phyloP scores from a whole-genome alignment of 2,329 filamentous ascomycete genomes.

The Fusarium decemcellulare region DNA sequence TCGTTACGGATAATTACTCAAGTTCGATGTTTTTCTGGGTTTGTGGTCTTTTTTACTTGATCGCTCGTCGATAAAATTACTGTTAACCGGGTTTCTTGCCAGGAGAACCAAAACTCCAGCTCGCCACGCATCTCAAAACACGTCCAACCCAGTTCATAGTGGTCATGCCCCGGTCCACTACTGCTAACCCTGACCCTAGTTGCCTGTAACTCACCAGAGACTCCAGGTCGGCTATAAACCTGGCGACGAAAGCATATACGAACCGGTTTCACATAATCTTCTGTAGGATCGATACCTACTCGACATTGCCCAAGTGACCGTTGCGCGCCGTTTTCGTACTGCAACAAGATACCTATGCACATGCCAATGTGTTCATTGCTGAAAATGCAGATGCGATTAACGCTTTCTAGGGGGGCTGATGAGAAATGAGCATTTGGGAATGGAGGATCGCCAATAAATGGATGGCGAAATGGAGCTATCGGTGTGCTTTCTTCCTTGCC shows the following conservation, averaged over 20 bases:
- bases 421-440: slow-evolving; percentile 27
- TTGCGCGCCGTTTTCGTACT: slow-evolving; percentile 30
- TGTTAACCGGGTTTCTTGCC: slow-evolving; percentile 22
- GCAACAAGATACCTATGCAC: slow-evolving; percentile 32
- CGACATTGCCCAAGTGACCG: slow-evolving; percentile 35
- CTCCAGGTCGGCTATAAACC: not conserved
- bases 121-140: slow-evolving; percentile 29
- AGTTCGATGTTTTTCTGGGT: no score
- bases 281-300: slow-evolving; percentile 20
- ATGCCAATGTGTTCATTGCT: slow-evolving; percentile 2
- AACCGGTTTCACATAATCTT: slow-evolving; percentile 18
- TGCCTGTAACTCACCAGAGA: not conserved
- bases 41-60: no score
- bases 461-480: slow-evolving; percentile 14
- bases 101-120: slow-evolving; percentile 32
- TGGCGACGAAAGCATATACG: slow-evolving; percentile 22
- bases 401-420: slow-evolving; percentile 12
- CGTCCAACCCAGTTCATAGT: slow-evolving; percentile 24
- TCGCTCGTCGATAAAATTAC: not conserved
- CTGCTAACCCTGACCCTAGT: slow-evolving; percentile 13
- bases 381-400: slow-evolving; percentile 21
- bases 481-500: slow-evolving; percentile 1
- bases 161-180: slow-evolving; percentile 12
- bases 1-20: no score
- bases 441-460: slow-evolving; percentile 4